phyloP scores from a whole-genome alignment of 2,329 filamentous ascomycete species.

The Lecanoromycetidae sp. region DNA sequence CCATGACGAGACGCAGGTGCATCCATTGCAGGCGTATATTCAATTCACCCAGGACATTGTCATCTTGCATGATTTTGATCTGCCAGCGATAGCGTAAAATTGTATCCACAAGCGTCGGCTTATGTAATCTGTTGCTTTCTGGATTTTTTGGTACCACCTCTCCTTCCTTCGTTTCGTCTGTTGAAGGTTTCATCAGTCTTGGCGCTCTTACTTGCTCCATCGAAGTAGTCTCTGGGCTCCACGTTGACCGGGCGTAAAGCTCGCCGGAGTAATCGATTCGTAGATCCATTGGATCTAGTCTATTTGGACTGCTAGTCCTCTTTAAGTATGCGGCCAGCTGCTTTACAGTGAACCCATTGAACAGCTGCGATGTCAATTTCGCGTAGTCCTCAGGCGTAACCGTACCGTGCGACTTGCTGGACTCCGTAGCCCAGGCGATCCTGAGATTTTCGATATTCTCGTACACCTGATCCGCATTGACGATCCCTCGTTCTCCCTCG shows the following conservation, averaged over 20 bases:
- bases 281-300: constrained; percentile 6
- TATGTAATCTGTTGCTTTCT: neutral
- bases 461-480: constrained; percentile 11
- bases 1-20: constrained; percentile 6
- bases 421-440: neutral
- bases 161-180: neutral
- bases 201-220: neutral
- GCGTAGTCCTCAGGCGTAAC: neutral
- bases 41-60: constrained; percentile 4
- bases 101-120: constrained; percentile 1
- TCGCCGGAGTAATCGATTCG: neutral
- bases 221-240: neutral
- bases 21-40: constrained; percentile 1
- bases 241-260: constrained; percentile 6
- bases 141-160: neutral
- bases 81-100: constrained; percentile 7
- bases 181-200: neutral
- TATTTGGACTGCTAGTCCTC: neutral
- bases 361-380: constrained; percentile 2
- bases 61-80: neutral
- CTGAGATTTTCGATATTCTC: constrained; percentile 8
- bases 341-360: constrained; percentile 5
- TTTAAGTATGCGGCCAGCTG: constrained; percentile 8
- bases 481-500: constrained; percentile 4
- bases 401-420: neutral